Base-by-base conservation (phyloP, 1,139 yeast species). In the Lodderomyces beijingensis region DNA sequence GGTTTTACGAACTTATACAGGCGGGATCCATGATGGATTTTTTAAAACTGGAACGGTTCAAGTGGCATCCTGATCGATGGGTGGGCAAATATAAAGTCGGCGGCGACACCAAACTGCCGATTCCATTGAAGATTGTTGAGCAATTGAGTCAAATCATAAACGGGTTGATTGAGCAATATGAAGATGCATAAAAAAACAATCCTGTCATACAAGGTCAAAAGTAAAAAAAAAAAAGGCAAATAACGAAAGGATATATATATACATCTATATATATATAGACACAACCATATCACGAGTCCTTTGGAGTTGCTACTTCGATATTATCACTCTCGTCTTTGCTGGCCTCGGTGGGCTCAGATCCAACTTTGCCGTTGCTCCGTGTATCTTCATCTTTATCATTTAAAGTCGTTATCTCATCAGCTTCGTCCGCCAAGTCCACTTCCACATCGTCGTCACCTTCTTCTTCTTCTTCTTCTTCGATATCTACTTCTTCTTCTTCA, bases 41-140 rank as follows among this genome's bases (percentile, higher is more conserved):
- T 4, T 38, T 77, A 5, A 73, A 67, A 37, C 46, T 42, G 20
- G 87, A 79, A 45, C 47, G 87, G 38, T 51, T 78, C 3, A 56
- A 73, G 39, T 80, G 87, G 87, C 88, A 80, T 49, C 88, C 88
- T 2, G 88, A 80, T 48, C 71, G 67, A 45, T 66, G 74, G 74
- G 46, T 53, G 6, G 50, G 50, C 4, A 42, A 45, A 31, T 37
- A 51, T 31, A 34, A 30, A 23, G 22, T 23, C 9, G 16, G 15
- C 2, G 24, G 29, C 6, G 20, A 11, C 11, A 15, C 26, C n/a
- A n/a, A n/a, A n/a, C n/a, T n/a, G n/a, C n/a, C n/a, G n/a, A n/a
- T n/a, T n/a, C n/a, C n/a, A 34, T 36, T 41, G 40, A 56, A 56
- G 18, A 45, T 59, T 22, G 55, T 65, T 16, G 58, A 57, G 33